Percentiles rank a stretch among this genome's conserved stretches.
These are phyloP conservation scores for Echinosophora koreensis DNA, from an alignment of 306 rosid species.

Conservation along the genomic window DNA sequence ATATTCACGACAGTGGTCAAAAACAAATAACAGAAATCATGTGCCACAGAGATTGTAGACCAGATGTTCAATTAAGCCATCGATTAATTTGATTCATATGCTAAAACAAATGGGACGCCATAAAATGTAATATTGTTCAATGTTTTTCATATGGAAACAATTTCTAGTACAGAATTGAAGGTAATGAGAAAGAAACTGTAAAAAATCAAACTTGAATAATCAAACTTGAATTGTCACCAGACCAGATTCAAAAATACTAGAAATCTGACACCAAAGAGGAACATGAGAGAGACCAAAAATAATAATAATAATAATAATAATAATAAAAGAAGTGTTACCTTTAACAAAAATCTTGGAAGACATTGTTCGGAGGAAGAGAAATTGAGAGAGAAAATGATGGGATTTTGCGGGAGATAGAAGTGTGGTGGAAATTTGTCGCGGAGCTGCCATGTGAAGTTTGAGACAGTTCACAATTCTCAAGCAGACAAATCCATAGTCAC, in stretches of 20 bases:
- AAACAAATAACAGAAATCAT: background rate
- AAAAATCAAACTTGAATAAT: no score
- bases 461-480: no score
- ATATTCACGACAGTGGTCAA: background rate
- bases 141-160: background rate
- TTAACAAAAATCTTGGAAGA: constrained; percentile 48
- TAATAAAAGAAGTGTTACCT: constrained; percentile 6
- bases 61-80: background rate
- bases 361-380: constrained; percentile 14
- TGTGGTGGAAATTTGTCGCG: background rate
- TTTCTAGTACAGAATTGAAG: background rate
- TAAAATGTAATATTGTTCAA: no score
- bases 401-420: background rate
- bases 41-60: background rate
- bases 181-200: background rate
- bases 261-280: background rate
- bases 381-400: background rate
- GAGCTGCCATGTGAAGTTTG: constrained; percentile 18
- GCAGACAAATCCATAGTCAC: no score
- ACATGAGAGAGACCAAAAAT: background rate
- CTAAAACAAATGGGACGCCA: constrained; percentile 5
- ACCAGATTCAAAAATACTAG: background rate
- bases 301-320: background rate
- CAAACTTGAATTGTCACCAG: no score
- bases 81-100: background rate